phyloP scores from a whole-genome alignment of 805 yeast species.

The Metschnikowia corniflorae region DNA sequence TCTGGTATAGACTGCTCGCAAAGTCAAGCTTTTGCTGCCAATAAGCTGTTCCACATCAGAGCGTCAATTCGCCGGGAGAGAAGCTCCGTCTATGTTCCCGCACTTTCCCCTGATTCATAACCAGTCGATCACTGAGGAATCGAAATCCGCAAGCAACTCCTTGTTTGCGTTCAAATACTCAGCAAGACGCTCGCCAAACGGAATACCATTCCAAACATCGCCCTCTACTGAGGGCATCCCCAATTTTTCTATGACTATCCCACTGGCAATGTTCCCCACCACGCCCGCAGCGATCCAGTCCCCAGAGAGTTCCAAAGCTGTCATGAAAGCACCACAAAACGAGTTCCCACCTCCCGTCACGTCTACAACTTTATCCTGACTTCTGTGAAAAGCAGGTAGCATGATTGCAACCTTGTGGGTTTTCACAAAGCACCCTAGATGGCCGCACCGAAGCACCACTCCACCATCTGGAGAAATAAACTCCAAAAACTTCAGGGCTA shows the following conservation, averaged over 20 bases:
- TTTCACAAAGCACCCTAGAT: constrained; percentile 57
- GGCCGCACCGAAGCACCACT: constrained; percentile 73
- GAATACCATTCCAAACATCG: constrained; percentile 59
- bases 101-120: no score
- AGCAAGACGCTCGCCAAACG: constrained; percentile 42
- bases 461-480: constrained; percentile 44
- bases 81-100: no score
- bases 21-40: no score
- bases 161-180: constrained; percentile 29
- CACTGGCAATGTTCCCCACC: constrained; percentile 76
- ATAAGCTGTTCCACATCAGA: no score
- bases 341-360: constrained; percentile 47
- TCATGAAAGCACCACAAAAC: constrained; percentile 43
- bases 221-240: constrained; percentile 60
- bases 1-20: no score
- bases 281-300: constrained; percentile 54
- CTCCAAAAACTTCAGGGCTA: constrained; percentile 15
- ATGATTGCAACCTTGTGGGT: constrained; percentile 33
- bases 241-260: constrained; percentile 72
- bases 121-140: constrained; percentile 7
- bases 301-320: constrained; percentile 52
- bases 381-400: constrained; percentile 73
- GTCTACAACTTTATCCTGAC: constrained; percentile 34
- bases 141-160: constrained; percentile 5
- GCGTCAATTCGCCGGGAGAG: no score